Evolutionary conservation across 257 asterid species (phyloP).

Genomic region (Solanum chilense): DNA sequence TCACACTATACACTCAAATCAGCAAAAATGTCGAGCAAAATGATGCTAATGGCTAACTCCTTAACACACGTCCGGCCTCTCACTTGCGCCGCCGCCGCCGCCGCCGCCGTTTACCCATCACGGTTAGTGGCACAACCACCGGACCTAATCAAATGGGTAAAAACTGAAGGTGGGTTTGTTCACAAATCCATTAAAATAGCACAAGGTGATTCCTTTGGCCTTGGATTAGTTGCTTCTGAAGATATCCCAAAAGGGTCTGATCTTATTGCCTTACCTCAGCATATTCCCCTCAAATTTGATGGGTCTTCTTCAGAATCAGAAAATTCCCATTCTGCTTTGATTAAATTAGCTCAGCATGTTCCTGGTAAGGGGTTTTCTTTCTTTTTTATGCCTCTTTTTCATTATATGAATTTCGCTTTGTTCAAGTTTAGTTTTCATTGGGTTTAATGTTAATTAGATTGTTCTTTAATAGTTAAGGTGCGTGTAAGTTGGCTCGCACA

Average conservation of each 20-base stretch:
- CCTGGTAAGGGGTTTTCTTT: constrained; percentile 42
- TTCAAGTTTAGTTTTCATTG: neutral
- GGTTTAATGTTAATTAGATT: neutral
- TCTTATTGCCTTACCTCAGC: constrained; percentile 63
- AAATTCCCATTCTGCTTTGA: constrained; percentile 27
- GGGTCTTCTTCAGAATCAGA: constrained; percentile 15
- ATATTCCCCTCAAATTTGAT: constrained; percentile 64
- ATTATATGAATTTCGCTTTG: neutral
- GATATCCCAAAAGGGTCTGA: constrained; percentile 76
- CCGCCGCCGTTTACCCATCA: neutral
- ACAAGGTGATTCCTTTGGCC: constrained; percentile 24
- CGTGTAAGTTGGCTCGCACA: neutral
- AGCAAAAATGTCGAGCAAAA: constrained; percentile 16
- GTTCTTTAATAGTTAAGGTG: neutral
- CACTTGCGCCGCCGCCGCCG: constrained; percentile 35
- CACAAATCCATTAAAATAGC: constrained; percentile 59
- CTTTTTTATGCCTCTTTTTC: neutral
- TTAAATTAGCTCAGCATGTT: constrained; percentile 51
- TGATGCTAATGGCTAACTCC: constrained; percentile 49
- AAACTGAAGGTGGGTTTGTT: constrained; percentile 81
- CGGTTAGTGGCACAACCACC: constrained; percentile 73
- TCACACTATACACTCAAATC: neutral
- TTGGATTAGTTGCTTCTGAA: constrained; percentile 53
- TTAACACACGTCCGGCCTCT: constrained; percentile 53
- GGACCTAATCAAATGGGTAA: constrained; percentile 88